These are phyloP conservation scores for Silene conica DNA, from an alignment of 148 eudicot species.

Conservation along the genomic window DNA sequence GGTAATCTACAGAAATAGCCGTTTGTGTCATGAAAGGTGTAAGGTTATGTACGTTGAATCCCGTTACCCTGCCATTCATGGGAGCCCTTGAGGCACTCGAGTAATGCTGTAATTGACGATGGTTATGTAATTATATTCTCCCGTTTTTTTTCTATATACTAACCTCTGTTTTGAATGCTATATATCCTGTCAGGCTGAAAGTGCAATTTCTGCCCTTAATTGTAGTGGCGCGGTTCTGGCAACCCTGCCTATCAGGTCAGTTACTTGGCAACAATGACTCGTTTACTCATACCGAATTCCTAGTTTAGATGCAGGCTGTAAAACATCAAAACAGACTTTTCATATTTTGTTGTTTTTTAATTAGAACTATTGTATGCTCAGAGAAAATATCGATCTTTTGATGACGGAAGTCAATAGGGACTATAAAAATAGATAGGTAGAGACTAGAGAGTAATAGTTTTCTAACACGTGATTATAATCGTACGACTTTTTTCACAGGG, in stretches of 20 bases:
- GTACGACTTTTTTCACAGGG: slow-evolving; percentile 16
- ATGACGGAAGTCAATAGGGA: background rate
- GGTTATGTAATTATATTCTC: background rate
- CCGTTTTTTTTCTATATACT: background rate
- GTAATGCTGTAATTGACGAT: background rate
- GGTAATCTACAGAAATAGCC: too few relatives aligned
- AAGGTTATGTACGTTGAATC: background rate
- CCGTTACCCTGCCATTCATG: background rate
- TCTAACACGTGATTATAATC: background rate
- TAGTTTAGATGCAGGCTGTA: background rate
- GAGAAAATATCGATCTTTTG: background rate
- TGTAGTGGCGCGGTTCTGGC: slow-evolving; percentile 61
- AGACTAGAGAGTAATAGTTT: background rate
- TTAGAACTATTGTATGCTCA: background rate
- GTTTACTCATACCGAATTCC: background rate
- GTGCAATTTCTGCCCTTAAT: slow-evolving; percentile 69
- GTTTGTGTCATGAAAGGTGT: background rate
- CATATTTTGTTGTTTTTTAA: background rate
- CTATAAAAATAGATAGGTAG: background rate
- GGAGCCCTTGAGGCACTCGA: background rate
- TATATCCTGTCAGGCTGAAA: slow-evolving; percentile 57
- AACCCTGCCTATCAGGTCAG: slow-evolving; percentile 56
- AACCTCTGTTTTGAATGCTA: slow-evolving; percentile 11
- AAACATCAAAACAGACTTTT: too few relatives aligned
- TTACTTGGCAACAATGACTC: background rate